phyloP scores from a whole-genome alignment of 495 filamentous ascomycete genomes.

The Xylaria venustula region DNA sequence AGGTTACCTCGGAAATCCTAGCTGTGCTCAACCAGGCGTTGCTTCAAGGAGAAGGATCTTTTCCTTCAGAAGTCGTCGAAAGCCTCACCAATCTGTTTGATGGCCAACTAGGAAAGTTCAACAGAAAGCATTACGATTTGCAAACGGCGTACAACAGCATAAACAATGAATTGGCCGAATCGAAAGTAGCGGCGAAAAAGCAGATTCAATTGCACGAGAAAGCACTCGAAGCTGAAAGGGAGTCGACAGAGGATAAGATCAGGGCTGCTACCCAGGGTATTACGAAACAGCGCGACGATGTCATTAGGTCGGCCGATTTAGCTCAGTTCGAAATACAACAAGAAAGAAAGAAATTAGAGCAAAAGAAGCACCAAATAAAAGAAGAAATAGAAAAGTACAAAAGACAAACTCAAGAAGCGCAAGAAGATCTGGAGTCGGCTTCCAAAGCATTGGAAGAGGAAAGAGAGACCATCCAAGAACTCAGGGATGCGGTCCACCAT shows the following conservation, averaged over 20 bases:
- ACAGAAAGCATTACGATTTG: no score
- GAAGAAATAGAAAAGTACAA: not conserved
- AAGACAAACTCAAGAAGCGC: not conserved
- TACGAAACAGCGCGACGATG: not conserved
- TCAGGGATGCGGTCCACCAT: not conserved
- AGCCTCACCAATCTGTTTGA: no score
- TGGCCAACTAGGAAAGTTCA: no score
- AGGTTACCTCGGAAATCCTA: not conserved
- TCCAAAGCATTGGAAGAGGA: not conserved
- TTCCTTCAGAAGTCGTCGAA: no score
- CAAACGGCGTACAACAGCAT: no score
- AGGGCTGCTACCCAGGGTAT: no score
- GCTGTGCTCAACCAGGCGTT: no score
- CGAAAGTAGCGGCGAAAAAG: not conserved
- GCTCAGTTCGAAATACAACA: not conserved
- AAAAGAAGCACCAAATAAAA: not conserved
- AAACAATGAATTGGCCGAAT: not conserved
- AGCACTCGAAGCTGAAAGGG: not conserved
- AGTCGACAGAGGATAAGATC: not conserved
- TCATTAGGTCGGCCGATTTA: not conserved
- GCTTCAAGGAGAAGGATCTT: not conserved
- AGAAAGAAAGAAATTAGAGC: not conserved
- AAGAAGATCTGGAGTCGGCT: not conserved
- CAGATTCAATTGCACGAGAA: not conserved
- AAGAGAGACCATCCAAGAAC: not conserved